phyloP scores from a whole-genome alignment of 768 basidiomycete species.

The Kwoniella dendrophila region DNA sequence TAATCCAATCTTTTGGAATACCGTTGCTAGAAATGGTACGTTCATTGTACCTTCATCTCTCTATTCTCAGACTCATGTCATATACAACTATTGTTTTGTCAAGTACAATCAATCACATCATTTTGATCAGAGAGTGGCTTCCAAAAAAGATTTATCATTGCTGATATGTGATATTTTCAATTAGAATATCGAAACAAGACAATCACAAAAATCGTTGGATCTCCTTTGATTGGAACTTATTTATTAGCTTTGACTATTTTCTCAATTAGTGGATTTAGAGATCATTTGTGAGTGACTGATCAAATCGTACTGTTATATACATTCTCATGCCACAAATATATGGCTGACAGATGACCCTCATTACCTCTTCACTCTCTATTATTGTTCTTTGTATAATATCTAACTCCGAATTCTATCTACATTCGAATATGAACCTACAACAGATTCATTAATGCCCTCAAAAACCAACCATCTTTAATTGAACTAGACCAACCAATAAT shows the following conservation, averaged over 20 bases:
- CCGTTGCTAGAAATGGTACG: constrained; percentile 86
- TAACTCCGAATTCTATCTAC: too few relatives aligned
- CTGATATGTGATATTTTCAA: not conserved
- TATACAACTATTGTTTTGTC: too few relatives aligned
- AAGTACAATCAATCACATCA: too few relatives aligned
- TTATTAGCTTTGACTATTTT: constrained; percentile 84
- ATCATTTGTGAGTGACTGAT: constrained; percentile 82
- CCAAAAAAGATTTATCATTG: too few relatives aligned
- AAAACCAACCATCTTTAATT: constrained; percentile 70
- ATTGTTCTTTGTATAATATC: too few relatives aligned
- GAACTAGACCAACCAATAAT: constrained; percentile 70
- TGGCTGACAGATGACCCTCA: too few relatives aligned
- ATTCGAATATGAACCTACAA: too few relatives aligned
- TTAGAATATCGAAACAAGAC: constrained; percentile 81
- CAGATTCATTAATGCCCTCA: constrained; percentile 62
- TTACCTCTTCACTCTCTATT: too few relatives aligned
- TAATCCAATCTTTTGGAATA: constrained; percentile 95
- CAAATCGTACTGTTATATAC: too few relatives aligned
- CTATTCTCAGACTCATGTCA: not conserved
- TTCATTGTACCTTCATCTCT: not conserved
- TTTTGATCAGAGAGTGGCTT: too few relatives aligned
- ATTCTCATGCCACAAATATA: too few relatives aligned
- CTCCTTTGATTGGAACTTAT: constrained; percentile 77
- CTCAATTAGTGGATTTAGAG: constrained; percentile 78
- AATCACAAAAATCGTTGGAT: constrained; percentile 78